phyloP scores from a whole-genome alignment of 2,329 filamentous ascomycete genomes.

The Fusarium begoniae region DNA sequence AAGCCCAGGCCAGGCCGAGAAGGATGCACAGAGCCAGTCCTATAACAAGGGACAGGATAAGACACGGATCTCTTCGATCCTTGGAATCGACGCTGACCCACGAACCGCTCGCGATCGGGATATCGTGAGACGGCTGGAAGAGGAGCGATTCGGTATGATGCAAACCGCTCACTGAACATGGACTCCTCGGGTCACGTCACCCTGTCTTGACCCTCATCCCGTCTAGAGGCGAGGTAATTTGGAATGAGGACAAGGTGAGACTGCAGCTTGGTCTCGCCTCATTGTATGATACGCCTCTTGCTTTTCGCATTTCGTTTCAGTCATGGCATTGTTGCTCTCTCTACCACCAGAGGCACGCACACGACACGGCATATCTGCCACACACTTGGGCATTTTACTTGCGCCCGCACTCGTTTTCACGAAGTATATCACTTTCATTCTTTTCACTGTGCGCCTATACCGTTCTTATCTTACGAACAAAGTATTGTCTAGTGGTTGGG shows the following conservation, averaged over 20 bases:
- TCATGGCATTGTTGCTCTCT: constrained; percentile 27
- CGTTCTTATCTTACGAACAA: constrained; percentile 34
- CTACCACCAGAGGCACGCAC: neutral
- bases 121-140: constrained; percentile 65
- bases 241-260: constrained; percentile 20
- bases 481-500: constrained; percentile 43
- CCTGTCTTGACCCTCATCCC: constrained; percentile 12
- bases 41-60: constrained; percentile 56
- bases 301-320: constrained; percentile 34
- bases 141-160: constrained; percentile 54
- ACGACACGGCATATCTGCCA: constrained; percentile 33
- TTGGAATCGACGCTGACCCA: constrained; percentile 68
- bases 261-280: neutral
- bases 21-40: constrained; percentile 49
- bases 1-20: constrained; percentile 59
- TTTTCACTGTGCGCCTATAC: constrained; percentile 26
- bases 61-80: constrained; percentile 70
- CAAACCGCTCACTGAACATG: constrained; percentile 37
- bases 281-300: constrained; percentile 34
- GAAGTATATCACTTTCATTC: constrained; percentile 31
- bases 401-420: constrained; percentile 31
- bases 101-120: constrained; percentile 66
- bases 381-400: constrained; percentile 31
- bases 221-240: constrained; percentile 12
- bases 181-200: neutral